A percentile compares a stretch with the other conserved stretches of the same genome.
These are phyloP conservation scores for Collybia nuda DNA, from an alignment of 768 basidiomycete genomes.

Conservation along the genomic window DNA sequence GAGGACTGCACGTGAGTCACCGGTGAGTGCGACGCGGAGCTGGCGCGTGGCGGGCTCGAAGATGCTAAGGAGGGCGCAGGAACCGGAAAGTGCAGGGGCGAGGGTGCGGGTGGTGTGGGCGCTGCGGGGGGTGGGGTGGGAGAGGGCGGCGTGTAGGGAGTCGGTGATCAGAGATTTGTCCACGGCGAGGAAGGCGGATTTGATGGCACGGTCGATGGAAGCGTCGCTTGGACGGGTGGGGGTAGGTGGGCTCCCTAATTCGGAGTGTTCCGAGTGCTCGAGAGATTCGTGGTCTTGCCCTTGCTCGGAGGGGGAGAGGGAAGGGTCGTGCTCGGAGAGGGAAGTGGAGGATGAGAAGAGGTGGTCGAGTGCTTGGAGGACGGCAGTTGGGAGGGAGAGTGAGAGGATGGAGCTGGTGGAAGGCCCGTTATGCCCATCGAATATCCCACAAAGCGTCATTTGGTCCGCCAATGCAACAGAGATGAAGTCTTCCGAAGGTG, in stretches of 20 bases:
- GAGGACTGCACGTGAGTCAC: slow-evolving; percentile 49
- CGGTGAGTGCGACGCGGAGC: slow-evolving; percentile 42
- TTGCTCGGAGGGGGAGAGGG: too few relatives aligned
- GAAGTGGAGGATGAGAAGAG: slow-evolving; percentile 9
- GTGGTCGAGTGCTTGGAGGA: slow-evolving; percentile 22
- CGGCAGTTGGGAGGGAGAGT: slow-evolving; percentile 25
- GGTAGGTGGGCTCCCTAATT: neutral
- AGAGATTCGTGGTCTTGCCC: too few relatives aligned
- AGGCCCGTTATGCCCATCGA: slow-evolving; percentile 31
- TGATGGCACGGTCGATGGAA: slow-evolving; percentile 34
- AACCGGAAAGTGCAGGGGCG: slow-evolving; percentile 33
- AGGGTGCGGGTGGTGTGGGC: slow-evolving; percentile 18
- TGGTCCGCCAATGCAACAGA: neutral
- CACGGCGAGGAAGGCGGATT: slow-evolving; percentile 32
- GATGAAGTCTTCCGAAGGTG: neutral
- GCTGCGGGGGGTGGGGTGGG: slow-evolving; percentile 4
- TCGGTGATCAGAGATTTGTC: slow-evolving; percentile 43
- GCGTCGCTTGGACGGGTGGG: slow-evolving; percentile 21
- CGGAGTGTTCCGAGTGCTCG: slow-evolving; percentile 2
- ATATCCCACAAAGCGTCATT: slow-evolving; percentile 18
- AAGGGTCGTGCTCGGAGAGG: slow-evolving; percentile 5
- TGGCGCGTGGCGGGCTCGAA: slow-evolving; percentile 38
- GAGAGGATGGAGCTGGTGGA: slow-evolving; percentile 31
- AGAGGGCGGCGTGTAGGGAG: neutral
- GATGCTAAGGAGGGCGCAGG: slow-evolving; percentile 44